Percentiles rank a stretch among this genome's conserved stretches.
Evolutionary conservation across 2,329 filamentous ascomycete genomes (phyloP).

Genomic region (Colletotrichum endophyticum): DNA sequence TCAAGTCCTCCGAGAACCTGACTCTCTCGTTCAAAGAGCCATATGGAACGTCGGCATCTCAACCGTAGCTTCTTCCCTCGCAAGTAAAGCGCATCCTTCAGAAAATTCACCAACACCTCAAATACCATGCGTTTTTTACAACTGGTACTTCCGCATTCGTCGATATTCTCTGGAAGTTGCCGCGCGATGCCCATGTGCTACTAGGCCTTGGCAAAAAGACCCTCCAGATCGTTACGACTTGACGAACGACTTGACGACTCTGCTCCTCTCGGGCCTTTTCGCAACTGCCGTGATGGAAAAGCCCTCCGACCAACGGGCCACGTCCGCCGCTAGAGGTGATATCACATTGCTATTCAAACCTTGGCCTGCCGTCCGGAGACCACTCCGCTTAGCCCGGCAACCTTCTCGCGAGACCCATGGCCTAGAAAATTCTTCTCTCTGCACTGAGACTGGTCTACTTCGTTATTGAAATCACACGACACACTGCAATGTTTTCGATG

Average conservation of each 20-base stretch:
- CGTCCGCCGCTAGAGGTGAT: not conserved
- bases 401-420: not conserved
- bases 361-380: not conserved
- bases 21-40: not conserved
- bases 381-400: not conserved
- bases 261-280: not conserved
- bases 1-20: not conserved
- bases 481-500: not conserved
- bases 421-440: not conserved
- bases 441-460: not conserved
- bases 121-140: not conserved
- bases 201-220: not conserved
- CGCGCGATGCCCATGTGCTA: not conserved
- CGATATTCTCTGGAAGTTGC: not conserved
- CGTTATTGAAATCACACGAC: not conserved
- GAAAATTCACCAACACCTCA: not conserved
- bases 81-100: not conserved
- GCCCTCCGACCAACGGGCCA: not conserved
- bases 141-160: not conserved
- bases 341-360: not conserved
- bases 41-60: not conserved
- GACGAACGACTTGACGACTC: not conserved
- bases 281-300: not conserved
- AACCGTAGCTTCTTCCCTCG: not conserved
- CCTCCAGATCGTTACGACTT: not conserved